Evolutionary conservation across 2,329 filamentous ascomycete genomes (phyloP).

Genomic region (Cryphonectria carpinicola): DNA sequence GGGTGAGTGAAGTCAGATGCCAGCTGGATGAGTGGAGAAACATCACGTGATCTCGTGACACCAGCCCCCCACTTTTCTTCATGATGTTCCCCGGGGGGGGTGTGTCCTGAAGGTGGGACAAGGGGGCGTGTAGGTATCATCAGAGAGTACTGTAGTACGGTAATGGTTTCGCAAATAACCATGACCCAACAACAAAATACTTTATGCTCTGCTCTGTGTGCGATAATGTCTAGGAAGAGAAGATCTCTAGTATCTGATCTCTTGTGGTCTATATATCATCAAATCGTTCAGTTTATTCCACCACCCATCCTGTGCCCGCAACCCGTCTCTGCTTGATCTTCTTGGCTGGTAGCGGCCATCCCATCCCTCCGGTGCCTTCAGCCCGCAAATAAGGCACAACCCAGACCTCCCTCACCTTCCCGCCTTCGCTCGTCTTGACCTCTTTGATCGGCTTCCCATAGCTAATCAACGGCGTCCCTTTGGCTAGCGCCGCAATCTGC

Average conservation of each 20-base stretch:
- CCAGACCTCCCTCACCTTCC: conserved; percentile 72
- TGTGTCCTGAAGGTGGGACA: no score
- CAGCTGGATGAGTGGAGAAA: neutral
- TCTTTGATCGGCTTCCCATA: conserved; percentile 94
- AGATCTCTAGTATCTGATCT: neutral
- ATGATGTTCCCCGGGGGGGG: no score
- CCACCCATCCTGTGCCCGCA: conserved; percentile 73
- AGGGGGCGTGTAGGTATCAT: neutral
- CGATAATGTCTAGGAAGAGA: neutral
- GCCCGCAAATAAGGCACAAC: conserved; percentile 78
- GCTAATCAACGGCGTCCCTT: conserved; percentile 80
- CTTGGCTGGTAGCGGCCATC: conserved; percentile 85
- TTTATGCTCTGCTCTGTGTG: neutral
- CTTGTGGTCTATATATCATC: neutral
- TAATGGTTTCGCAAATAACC: neutral
- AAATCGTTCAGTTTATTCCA: conserved; percentile 49
- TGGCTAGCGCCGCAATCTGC: conserved; percentile 77
- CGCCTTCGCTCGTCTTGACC: conserved; percentile 52
- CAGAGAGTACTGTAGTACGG: neutral
- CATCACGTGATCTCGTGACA: conserved; percentile 16
- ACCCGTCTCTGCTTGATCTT: conserved; percentile 83
- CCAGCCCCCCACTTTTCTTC: neutral
- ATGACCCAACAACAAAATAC: neutral
- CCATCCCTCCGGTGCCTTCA: conserved; percentile 66
- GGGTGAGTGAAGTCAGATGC: neutral